Conservation (phyloP, 495 filamentous ascomycete genomes). For the Aspergillus funiculosus region DNA sequence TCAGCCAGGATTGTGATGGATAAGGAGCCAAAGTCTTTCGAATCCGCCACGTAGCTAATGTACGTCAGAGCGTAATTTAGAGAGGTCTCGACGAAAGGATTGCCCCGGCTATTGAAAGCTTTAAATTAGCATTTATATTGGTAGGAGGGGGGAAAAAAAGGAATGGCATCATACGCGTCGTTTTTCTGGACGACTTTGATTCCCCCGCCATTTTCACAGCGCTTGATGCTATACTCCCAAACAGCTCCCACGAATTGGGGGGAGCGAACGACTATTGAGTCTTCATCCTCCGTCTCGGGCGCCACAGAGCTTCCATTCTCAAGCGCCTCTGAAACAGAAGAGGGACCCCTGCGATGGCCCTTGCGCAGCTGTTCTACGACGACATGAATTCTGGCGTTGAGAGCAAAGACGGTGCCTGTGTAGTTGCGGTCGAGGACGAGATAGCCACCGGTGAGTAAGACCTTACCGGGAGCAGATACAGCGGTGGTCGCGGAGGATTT, state of each 20-base stretch:
- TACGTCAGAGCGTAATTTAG: constrained; percentile 85
- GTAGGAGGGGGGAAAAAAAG: background rate
- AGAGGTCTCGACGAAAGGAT: constrained; percentile 87
- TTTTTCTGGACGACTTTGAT: constrained; percentile 68
- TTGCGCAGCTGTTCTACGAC: constrained; percentile 54
- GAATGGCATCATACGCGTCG: constrained; percentile 57
- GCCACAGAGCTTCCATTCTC: constrained; percentile 16
- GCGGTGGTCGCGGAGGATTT: constrained; percentile 41
- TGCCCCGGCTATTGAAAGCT: constrained; percentile 39
- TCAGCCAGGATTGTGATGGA: constrained; percentile 87
- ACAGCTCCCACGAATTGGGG: constrained; percentile 83
- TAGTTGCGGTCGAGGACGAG: constrained; percentile 86
- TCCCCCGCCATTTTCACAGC: constrained; percentile 63
- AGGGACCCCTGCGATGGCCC: constrained; percentile 26
- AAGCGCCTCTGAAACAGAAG: constrained; percentile 16
- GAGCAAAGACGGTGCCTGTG: constrained; percentile 86
- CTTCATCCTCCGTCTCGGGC: constrained; percentile 39
- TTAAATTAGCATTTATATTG: background rate
- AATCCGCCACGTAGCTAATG: constrained; percentile 49
- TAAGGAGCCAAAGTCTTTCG: constrained; percentile 56
- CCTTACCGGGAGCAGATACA: constrained; percentile 92
- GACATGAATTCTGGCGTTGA: constrained; percentile 89
- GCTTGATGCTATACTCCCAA: constrained; percentile 77
- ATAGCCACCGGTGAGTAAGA: constrained; percentile 89
- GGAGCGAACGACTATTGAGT: constrained; percentile 68